phyloP scores from a whole-genome alignment of 176 grass and related monocot genomes.

The Neostapfia colusana region DNA sequence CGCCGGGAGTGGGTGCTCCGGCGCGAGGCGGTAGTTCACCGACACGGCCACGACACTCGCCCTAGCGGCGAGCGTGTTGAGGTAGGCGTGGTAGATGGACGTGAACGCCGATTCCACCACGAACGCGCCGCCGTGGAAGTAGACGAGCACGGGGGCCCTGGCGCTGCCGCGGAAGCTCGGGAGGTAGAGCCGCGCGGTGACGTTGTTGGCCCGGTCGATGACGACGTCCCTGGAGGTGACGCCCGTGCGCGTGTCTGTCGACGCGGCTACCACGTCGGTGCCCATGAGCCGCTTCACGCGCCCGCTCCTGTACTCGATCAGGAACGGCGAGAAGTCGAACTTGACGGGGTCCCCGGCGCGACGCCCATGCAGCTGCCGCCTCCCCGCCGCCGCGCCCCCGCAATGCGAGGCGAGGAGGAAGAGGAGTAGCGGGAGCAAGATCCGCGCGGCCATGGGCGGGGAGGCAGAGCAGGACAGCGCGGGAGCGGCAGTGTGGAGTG shows the following conservation, averaged over 20 bases:
- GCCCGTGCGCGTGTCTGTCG: constrained; percentile 42
- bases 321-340: constrained; percentile 68
- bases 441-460: constrained; percentile 40
- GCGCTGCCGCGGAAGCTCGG: constrained; percentile 22
- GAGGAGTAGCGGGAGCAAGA: constrained; percentile 37
- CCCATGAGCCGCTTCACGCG: constrained; percentile 60
- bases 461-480: not conserved
- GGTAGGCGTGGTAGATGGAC: constrained; percentile 63
- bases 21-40: constrained; percentile 76
- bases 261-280: constrained; percentile 45
- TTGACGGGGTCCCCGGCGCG: constrained; percentile 36
- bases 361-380: constrained; percentile 22
- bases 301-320: constrained; percentile 65
- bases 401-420: constrained; percentile 30
- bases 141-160: constrained; percentile 58
- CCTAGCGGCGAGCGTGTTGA: constrained; percentile 50
- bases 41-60: constrained; percentile 57
- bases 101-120: constrained; percentile 65
- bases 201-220: constrained; percentile 42
- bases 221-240: constrained; percentile 64
- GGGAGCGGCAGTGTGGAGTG: constrained; percentile 33
- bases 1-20: constrained; percentile 66
- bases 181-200: constrained; percentile 72
- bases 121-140: constrained; percentile 90
- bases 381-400: not conserved